These are phyloP conservation scores for Bretziella fagacearum DNA, from an alignment of 2,329 filamentous ascomycete genomes.

Conservation along the genomic window DNA sequence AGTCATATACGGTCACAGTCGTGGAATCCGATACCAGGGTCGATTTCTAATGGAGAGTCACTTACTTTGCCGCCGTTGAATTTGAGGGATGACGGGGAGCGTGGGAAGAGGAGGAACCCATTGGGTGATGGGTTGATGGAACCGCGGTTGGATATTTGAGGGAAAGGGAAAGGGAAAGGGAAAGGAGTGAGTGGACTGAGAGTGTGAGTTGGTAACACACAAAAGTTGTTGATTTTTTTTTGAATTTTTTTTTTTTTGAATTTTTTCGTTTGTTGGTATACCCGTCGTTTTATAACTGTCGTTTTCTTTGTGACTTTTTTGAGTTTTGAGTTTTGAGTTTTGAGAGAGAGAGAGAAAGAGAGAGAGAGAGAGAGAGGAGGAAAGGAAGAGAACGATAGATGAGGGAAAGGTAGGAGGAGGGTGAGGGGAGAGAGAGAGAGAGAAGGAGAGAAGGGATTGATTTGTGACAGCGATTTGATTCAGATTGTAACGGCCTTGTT, in stretches of 20 bases:
- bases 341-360: too few relatives aligned
- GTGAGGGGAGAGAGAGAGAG: neutral
- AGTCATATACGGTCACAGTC: constrained; percentile 12
- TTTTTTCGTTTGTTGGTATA: constrained; percentile 2
- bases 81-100: neutral
- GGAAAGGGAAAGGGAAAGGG: neutral
- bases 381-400: neutral
- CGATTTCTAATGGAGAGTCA: neutral
- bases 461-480: too few relatives aligned
- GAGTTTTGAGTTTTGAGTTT: too few relatives aligned
- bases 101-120: constrained; percentile 5
- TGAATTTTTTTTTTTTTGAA: constrained; percentile 1
- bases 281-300: neutral
- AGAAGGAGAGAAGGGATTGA: too few relatives aligned
- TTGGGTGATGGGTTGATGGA: constrained; percentile 6
- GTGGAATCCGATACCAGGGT: constrained; percentile 5
- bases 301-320: too few relatives aligned
- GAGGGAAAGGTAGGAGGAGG: neutral
- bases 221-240: neutral
- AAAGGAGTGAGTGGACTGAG: neutral
- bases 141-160: constrained; percentile 9
- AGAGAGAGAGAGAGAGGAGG: neutral
- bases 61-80: neutral
- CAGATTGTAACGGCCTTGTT: neutral
- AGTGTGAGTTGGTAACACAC: neutral